Conservation (phyloP, 2,329 filamentous ascomycete species). For the Phialemoniopsis sp. region DNA sequence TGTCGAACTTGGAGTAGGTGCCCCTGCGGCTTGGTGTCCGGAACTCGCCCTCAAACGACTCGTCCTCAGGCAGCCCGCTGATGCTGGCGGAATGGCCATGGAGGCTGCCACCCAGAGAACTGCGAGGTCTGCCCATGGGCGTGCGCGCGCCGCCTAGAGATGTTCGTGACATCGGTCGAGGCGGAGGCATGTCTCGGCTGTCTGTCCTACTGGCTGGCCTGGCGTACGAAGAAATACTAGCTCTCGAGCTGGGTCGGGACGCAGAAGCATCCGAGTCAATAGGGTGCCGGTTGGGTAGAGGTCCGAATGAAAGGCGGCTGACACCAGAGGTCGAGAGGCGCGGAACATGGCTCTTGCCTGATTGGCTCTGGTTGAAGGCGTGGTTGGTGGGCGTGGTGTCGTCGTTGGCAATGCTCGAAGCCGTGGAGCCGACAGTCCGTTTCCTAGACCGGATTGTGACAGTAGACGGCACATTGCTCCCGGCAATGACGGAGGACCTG, state of each 20-base stretch:
- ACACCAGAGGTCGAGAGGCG: conserved; percentile 60
- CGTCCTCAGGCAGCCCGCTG: conserved; percentile 48
- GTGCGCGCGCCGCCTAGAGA: conserved; percentile 59
- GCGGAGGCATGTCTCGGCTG: conserved; percentile 38
- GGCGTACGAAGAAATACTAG: conserved; percentile 54
- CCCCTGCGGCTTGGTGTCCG: conserved; percentile 52
- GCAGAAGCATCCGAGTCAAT: conserved; percentile 43
- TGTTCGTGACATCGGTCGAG: conserved; percentile 61
- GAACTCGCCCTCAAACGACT: conserved; percentile 33
- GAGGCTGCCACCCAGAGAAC: conserved; percentile 63
- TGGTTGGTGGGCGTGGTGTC: conserved; percentile 44
- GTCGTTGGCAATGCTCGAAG: conserved; percentile 45
- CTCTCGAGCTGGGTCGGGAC: conserved; percentile 70
- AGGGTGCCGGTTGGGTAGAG: conserved; percentile 52
- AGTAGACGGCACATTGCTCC: conserved; percentile 44
- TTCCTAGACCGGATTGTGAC: conserved; percentile 67
- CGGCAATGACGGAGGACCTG: conserved; percentile 40
- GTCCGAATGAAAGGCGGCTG: conserved; percentile 60
- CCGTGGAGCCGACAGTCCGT: conserved; percentile 55
- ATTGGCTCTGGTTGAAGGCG: conserved; percentile 7
- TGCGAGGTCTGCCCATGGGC: conserved; percentile 65
- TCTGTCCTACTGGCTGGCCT: conserved; percentile 51
- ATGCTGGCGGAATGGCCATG: conserved; percentile 56
- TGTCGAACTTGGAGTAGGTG: conserved; percentile 45
- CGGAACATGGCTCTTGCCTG: conserved; percentile 44